Evolutionary conservation across 108 stramenopile species (phyloP).

Genomic region (Fragilaria crotonensis): DNA sequence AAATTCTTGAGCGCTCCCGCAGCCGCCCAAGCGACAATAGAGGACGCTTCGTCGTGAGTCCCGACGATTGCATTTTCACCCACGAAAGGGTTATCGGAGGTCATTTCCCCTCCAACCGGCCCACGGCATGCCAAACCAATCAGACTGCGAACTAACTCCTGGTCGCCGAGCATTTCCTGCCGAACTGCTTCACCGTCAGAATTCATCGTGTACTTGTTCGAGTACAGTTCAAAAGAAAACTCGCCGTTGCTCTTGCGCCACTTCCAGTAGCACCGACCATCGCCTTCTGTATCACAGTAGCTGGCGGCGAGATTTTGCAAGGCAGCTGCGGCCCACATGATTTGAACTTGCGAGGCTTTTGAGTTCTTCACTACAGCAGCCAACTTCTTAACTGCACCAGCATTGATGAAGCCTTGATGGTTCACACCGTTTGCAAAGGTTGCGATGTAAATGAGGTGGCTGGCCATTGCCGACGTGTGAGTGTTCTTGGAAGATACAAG

Average conservation of each 20-base stretch:
- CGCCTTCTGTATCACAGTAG: slow-evolving; percentile 11
- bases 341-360: no score
- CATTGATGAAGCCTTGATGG: slow-evolving; percentile 10
- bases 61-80: neutral
- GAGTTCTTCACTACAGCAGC: neutral
- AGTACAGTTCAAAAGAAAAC: neutral
- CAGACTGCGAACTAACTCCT: no score
- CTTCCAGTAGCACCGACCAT: slow-evolving; percentile 12
- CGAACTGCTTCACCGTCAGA: neutral
- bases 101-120: no score
- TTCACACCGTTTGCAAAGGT: slow-evolving; percentile 10
- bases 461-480: no score
- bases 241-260: neutral
- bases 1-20: neutral
- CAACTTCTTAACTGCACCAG: slow-evolving; percentile 8
- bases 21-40: neutral
- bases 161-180: neutral
- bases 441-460: no score
- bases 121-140: no score
- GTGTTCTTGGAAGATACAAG: no score
- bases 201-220: neutral
- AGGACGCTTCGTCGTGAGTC: neutral
- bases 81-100: no score
- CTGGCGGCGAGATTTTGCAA: slow-evolving; percentile 16
- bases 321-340: slow-evolving; percentile 17